Evolutionary conservation across 148 eudicot genomes (phyloP).

Genomic region (Chenopodium quinoa): DNA sequence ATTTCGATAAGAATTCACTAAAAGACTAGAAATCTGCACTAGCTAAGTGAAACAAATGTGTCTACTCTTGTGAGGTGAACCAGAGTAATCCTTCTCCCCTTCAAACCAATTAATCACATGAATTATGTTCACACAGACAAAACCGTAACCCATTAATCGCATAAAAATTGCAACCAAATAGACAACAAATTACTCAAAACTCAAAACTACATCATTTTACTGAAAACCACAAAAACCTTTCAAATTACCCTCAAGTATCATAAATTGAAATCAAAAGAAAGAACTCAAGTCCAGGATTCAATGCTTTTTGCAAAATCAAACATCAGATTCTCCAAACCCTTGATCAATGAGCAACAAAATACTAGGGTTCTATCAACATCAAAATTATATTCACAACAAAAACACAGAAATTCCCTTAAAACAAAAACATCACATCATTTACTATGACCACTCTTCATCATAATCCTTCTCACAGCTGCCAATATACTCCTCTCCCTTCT

Average conservation of each 20-base stretch:
- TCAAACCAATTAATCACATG: background rate
- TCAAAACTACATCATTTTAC: too few relatives aligned
- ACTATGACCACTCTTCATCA: too few relatives aligned
- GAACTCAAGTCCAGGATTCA: background rate
- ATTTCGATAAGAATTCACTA: background rate
- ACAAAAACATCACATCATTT: too few relatives aligned
- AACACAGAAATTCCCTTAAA: background rate
- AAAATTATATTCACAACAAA: background rate
- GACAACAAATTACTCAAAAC: too few relatives aligned
- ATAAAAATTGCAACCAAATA: too few relatives aligned
- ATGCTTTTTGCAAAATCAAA: constrained; percentile 5
- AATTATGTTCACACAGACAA: background rate
- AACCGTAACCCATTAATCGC: background rate
- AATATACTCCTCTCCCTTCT: too few relatives aligned
- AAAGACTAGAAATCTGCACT: background rate
- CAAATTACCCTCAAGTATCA: too few relatives aligned
- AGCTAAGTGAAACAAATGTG: background rate
- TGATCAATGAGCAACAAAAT: background rate
- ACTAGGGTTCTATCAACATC: background rate
- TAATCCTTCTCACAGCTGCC: too few relatives aligned
- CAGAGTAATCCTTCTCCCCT: background rate
- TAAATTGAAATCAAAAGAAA: too few relatives aligned
- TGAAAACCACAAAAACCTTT: too few relatives aligned
- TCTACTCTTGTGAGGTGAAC: background rate
- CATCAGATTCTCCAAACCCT: background rate